Evolutionary conservation across 169 alveolate species (phyloP).

Genomic region (Amoebophrya sp.): DNA sequence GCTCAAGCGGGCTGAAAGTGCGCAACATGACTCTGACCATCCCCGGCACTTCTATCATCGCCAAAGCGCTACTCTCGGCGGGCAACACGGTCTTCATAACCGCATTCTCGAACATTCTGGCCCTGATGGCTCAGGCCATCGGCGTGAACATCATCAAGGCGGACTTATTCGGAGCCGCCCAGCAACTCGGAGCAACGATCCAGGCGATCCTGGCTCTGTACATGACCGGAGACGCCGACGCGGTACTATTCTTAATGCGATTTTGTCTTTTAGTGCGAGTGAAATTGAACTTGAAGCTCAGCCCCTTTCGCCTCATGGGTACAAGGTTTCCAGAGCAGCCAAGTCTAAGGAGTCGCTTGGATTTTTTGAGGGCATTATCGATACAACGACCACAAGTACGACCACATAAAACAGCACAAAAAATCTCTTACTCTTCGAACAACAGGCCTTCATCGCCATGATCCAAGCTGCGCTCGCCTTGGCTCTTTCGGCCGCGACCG

Average conservation of each 20-base stretch:
- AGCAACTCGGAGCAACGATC: too few relatives aligned
- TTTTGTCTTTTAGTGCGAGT: too few relatives aligned
- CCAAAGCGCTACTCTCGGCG: background rate
- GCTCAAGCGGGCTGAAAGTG: background rate
- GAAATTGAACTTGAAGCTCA: too few relatives aligned
- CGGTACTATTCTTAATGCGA: background rate
- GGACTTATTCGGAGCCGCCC: background rate
- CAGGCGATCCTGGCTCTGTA: background rate
- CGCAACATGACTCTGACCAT: background rate
- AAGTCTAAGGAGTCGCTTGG: too few relatives aligned
- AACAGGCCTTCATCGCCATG: background rate
- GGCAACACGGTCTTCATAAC: background rate
- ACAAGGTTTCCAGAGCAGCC: too few relatives aligned
- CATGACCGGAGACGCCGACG: background rate
- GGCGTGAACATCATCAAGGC: background rate
- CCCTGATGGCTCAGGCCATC: background rate
- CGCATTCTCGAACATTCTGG: background rate
- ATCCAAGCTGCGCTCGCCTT: background rate
- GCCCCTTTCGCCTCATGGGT: too few relatives aligned
- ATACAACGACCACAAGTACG: too few relatives aligned
- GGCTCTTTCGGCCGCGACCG: background rate
- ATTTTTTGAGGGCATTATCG: too few relatives aligned
- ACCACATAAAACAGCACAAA: too few relatives aligned
- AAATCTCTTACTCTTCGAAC: background rate
- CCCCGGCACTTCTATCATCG: background rate